Percentiles rank a stretch among this genome's conserved stretches.
Evolutionary conservation across 768 basidiomycete species (phyloP).

Genomic region (Sistotremastrum niveocremeum): DNA sequence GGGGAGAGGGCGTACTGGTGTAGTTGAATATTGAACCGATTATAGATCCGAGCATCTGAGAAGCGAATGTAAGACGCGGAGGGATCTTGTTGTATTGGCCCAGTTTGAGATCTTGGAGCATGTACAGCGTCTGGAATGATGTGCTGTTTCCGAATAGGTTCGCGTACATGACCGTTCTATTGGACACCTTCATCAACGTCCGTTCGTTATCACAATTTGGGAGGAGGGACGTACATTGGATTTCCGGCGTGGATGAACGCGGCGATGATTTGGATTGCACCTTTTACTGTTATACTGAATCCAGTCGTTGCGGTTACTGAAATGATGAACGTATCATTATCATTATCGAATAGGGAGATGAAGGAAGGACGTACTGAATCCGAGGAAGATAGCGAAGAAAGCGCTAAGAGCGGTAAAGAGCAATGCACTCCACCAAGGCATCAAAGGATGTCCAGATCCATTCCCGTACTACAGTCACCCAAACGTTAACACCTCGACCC

Average conservation of each 20-base stretch:
- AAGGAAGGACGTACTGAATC: conserved; percentile 19
- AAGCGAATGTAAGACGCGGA: conserved; percentile 33
- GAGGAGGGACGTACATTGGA: conserved; percentile 26
- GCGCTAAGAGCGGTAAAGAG: conserved; percentile 25
- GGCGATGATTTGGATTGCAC: conserved; percentile 36
- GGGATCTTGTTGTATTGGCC: conserved; percentile 44
- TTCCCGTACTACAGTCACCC: conserved; percentile 14
- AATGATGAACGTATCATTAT: background rate
- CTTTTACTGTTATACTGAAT: conserved; percentile 30
- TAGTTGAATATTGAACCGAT: conserved; percentile 39
- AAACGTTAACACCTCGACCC: too few species aligned
- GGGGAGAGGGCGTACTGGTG: conserved; percentile 33
- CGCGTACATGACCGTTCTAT: conserved; percentile 34
- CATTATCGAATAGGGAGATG: background rate
- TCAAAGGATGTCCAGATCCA: conserved; percentile 26
- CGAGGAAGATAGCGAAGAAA: conserved; percentile 26
- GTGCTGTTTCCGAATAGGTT: conserved; percentile 41
- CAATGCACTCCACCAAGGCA: conserved; percentile 43
- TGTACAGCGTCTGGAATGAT: conserved; percentile 36
- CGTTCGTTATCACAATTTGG: too few species aligned
- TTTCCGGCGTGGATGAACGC: conserved; percentile 36
- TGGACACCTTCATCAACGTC: too few species aligned
- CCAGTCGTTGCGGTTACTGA: conserved; percentile 26
- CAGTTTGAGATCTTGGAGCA: conserved; percentile 40
- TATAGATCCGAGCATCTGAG: conserved; percentile 37